Percentiles rank a stretch among this genome's conserved stretches.
phyloP scores from a whole-genome alignment of 202 grass and related monocot genomes.

The Setaria italica region DNA sequence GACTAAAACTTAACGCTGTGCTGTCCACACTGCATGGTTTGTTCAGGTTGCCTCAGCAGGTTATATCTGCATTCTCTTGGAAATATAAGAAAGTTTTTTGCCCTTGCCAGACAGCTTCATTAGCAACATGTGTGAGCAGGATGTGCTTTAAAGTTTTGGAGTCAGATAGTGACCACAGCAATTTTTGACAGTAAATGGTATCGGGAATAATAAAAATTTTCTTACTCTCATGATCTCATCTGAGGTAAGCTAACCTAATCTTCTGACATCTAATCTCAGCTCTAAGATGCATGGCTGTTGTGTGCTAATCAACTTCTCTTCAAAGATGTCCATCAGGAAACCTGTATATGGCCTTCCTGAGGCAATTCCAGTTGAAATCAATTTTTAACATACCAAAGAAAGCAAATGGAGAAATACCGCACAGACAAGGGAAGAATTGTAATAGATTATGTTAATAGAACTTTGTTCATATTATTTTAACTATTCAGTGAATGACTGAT shows the following conservation, averaged over 20 bases:
- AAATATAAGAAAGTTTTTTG: not conserved
- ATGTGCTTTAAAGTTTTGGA: not conserved
- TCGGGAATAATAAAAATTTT: not conserved
- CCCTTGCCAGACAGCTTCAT: not conserved
- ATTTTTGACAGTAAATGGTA: not conserved
- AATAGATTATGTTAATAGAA: not conserved
- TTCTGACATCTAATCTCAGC: not conserved
- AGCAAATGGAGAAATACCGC: not conserved
- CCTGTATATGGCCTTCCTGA: not conserved
- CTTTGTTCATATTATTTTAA: not conserved
- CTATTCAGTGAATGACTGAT: not conserved
- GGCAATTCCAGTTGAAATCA: not conserved
- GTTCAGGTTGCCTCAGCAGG: not conserved
- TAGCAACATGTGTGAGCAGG: not conserved
- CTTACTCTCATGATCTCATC: constrained; percentile 14
- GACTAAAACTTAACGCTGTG: not conserved
- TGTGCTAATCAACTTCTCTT: not conserved
- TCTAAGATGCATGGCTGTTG: not conserved
- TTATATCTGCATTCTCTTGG: not conserved
- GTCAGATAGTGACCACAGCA: not conserved
- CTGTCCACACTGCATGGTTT: not conserved
- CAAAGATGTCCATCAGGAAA: not conserved
- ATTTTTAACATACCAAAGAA: not conserved
- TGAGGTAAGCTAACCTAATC: not conserved
- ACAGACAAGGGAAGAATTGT: not conserved